Evolutionary conservation across 768 basidiomycete genomes (phyloP).

Genomic region (Kwoniella dejecticola): DNA sequence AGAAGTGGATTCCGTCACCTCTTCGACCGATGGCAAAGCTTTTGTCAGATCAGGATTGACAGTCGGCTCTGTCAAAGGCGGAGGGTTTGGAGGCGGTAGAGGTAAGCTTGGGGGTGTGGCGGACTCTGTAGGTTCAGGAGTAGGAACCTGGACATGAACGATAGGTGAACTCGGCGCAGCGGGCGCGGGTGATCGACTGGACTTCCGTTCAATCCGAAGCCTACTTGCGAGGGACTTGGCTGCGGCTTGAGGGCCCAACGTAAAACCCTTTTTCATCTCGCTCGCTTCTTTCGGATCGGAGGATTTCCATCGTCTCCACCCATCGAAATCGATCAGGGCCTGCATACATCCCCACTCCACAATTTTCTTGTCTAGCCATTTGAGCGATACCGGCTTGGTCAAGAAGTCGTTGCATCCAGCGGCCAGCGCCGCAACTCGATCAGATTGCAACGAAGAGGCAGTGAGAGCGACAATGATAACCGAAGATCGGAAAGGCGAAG

Average conservation of each 20-base stretch:
- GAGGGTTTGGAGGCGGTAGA: slow-evolving; percentile 8
- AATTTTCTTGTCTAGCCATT: slow-evolving; percentile 97
- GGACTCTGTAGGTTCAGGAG: slow-evolving; percentile 4
- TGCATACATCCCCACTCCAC: slow-evolving; percentile 97
- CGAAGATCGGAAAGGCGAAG: slow-evolving; percentile 74
- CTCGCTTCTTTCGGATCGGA: slow-evolving; percentile 36
- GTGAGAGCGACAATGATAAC: slow-evolving; percentile 99
- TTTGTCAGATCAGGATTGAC: background rate
- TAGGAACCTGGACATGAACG: slow-evolving; percentile 13
- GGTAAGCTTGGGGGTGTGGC: slow-evolving; percentile 1
- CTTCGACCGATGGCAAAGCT: slow-evolving; percentile 17
- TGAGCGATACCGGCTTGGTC: slow-evolving; percentile 91
- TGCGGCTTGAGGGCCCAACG: slow-evolving; percentile 47
- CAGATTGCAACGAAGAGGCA: slow-evolving; percentile 89
- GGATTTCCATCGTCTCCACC: slow-evolving; percentile 55
- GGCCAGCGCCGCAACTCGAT: slow-evolving; percentile 94
- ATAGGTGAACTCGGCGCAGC: slow-evolving; percentile 13
- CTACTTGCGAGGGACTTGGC: slow-evolving; percentile 45
- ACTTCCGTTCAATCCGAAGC: slow-evolving; percentile 44
- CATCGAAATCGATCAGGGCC: slow-evolving; percentile 57
- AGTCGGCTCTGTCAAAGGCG: slow-evolving; percentile 1
- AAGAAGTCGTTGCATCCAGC: slow-evolving; percentile 99
- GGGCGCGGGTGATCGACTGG: slow-evolving; percentile 10
- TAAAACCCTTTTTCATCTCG: slow-evolving; percentile 47
- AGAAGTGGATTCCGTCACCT: slow-evolving; percentile 1